phyloP scores from a whole-genome alignment of 1,139 yeast genomes.

The Protomyces pachydermus region DNA sequence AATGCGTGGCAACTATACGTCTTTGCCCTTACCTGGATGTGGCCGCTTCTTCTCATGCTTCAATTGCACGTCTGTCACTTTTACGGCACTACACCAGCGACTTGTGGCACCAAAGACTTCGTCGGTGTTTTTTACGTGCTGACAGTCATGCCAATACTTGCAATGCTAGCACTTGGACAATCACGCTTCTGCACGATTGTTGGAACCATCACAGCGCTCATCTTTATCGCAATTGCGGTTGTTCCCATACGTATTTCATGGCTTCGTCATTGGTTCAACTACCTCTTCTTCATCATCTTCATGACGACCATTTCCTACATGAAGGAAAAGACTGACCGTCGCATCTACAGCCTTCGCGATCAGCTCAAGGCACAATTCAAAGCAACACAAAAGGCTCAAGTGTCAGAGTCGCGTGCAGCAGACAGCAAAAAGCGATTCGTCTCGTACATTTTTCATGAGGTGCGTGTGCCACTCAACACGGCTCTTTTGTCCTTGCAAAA shows the following conservation, averaged over 20 bases:
- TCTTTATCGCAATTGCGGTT: constrained; percentile 5
- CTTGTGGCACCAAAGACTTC: constrained; percentile 16
- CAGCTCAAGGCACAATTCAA: constrained; percentile 20
- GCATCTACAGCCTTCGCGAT: constrained; percentile 11
- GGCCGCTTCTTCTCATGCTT: constrained; percentile 6
- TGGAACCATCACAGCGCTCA: constrained; percentile 2
- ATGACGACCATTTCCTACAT: constrained; percentile 16
- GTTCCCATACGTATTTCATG: constrained; percentile 5
- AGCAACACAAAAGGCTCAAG: constrained; percentile 25
- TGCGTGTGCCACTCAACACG: constrained; percentile 23
- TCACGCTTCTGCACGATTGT: constrained; percentile 1
- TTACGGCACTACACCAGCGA: not conserved
- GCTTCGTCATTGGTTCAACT: constrained; percentile 20
- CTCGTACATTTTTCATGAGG: constrained; percentile 24
- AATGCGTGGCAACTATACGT: constrained; percentile 8
- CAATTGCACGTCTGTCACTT: constrained; percentile 11
- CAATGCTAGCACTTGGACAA: constrained; percentile 5
- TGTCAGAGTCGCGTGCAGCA: constrained; percentile 14
- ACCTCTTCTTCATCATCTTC: constrained; percentile 5
- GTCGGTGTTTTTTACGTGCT: constrained; percentile 19
- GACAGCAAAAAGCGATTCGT: constrained; percentile 25
- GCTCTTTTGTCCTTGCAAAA: constrained; percentile 16
- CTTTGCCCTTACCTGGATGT: constrained; percentile 11
- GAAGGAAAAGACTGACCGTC: constrained; percentile 16
- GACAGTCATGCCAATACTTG: constrained; percentile 14